A percentile compares a stretch with the other conserved stretches of the same genome.
Evolutionary conservation across 768 basidiomycete species (phyloP).

Genomic region (Lactifluus echinatus): DNA sequence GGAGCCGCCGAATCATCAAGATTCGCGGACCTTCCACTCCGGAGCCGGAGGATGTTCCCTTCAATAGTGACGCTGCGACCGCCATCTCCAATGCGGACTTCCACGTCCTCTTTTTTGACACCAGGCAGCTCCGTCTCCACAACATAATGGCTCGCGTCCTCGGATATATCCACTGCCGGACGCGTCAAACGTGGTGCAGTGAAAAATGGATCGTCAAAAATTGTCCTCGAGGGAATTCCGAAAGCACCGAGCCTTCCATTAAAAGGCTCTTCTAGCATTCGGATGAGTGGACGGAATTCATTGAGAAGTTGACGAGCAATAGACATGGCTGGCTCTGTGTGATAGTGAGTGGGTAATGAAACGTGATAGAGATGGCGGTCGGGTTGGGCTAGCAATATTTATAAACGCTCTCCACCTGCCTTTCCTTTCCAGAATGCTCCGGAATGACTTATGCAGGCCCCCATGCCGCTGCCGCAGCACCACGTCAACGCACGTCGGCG

Average conservation of each 20-base stretch:
- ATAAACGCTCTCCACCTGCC: not conserved
- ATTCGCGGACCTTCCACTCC: not conserved
- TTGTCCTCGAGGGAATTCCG: slow-evolving; percentile 29
- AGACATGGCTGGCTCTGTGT: slow-evolving; percentile 40
- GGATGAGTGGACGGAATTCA: slow-evolving; percentile 69
- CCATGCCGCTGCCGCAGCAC: no score
- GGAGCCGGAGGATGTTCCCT: slow-evolving; percentile 38
- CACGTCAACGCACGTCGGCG: no score
- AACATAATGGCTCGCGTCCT: slow-evolving; percentile 55
- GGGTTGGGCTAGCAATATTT: not conserved
- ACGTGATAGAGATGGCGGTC: not conserved
- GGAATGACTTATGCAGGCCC: not conserved
- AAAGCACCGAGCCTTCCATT: slow-evolving; percentile 28
- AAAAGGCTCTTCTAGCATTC: slow-evolving; percentile 67
- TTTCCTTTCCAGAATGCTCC: not conserved
- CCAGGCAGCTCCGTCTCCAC: slow-evolving; percentile 75
- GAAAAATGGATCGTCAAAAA: slow-evolving; percentile 47
- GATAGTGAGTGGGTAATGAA: not conserved
- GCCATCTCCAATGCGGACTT: slow-evolving; percentile 60
- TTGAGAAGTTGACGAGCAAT: slow-evolving; percentile 54
- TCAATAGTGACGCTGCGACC: slow-evolving; percentile 67
- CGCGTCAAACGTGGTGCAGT: slow-evolving; percentile 26
- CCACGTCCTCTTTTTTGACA: slow-evolving; percentile 66
- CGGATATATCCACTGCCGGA: slow-evolving; percentile 61
- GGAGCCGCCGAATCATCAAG: not conserved